phyloP scores from a whole-genome alignment of 345 rosid species.

The Eucalyptus marginata region DNA sequence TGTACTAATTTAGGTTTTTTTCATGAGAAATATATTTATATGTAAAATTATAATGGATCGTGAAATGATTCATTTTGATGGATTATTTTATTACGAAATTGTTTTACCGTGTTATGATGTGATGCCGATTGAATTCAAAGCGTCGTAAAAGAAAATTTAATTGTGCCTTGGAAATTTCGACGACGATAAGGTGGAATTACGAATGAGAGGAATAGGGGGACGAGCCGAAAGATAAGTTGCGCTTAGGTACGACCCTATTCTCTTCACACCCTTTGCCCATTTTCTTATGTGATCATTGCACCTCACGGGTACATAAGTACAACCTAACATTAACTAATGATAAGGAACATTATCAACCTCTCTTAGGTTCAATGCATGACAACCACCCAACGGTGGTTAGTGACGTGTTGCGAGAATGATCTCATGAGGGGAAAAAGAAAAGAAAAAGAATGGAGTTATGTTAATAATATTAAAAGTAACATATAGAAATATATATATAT shows the following conservation, averaged over 20 bases:
- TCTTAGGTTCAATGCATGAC: not conserved
- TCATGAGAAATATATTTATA: not conserved
- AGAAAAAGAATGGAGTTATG: not conserved
- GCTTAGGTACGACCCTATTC: not conserved
- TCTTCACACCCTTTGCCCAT: not conserved
- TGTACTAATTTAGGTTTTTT: accelerated
- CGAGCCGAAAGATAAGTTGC: not conserved
- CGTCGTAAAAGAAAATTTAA: not conserved
- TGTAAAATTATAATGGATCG: not conserved
- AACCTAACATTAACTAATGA: not conserved
- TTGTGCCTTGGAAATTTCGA: not conserved
- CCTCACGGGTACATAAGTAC: not conserved
- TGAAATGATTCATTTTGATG: not conserved
- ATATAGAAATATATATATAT: too few species aligned
- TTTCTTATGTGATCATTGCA: not conserved
- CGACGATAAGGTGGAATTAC: not conserved
- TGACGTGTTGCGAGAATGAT: not conserved
- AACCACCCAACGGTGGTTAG: not conserved
- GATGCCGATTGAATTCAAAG: not conserved
- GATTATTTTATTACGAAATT: accelerated
- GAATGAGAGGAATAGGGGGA: not conserved
- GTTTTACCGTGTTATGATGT: accelerated
- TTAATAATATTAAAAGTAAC: not conserved
- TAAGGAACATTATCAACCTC: not conserved
- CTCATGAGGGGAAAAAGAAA: not conserved